A percentile compares a stretch with the other conserved stretches of the same genome.
Evolutionary conservation across 1,284 basidiomycete genomes (phyloP).

Genomic region (Puccinia coronata): DNA sequence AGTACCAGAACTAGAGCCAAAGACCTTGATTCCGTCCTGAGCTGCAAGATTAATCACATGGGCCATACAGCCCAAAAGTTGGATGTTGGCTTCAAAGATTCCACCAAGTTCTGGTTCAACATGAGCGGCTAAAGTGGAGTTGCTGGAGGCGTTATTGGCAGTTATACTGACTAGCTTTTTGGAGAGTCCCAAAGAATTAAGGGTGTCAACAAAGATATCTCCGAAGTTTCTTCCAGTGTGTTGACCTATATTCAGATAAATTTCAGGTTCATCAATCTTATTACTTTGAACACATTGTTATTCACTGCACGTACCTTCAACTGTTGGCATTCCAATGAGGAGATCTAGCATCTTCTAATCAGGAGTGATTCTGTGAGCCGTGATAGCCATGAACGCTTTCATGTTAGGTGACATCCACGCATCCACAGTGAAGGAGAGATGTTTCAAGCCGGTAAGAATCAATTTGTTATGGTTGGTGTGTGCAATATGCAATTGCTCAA

Average conservation of each 20-base stretch:
- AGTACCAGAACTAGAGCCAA: background rate
- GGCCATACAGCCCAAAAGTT: conserved; percentile 22
- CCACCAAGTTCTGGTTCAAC: background rate
- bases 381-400: conserved; percentile 28
- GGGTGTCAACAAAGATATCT: background rate
- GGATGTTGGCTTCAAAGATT: background rate
- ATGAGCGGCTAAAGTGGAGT: background rate
- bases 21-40: background rate
- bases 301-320: no score
- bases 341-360: conserved; percentile 11
- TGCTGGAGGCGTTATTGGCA: conserved; percentile 15
- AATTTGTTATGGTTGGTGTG: background rate
- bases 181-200: background rate
- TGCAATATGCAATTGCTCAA: background rate
- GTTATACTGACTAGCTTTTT: background rate
- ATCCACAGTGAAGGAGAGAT: background rate
- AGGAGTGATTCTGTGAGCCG: conserved; percentile 9
- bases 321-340: background rate
- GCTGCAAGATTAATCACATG: conserved; percentile 4
- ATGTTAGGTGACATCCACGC: background rate
- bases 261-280: no score
- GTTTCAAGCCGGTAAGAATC: background rate
- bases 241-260: background rate
- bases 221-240: conserved; percentile 1
- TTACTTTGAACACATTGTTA: no score